Evolutionary conservation across 139 green algal species (phyloP), one percentile per base, ranked within the genome.

Genomic region (Chlorella sp.): DNA sequence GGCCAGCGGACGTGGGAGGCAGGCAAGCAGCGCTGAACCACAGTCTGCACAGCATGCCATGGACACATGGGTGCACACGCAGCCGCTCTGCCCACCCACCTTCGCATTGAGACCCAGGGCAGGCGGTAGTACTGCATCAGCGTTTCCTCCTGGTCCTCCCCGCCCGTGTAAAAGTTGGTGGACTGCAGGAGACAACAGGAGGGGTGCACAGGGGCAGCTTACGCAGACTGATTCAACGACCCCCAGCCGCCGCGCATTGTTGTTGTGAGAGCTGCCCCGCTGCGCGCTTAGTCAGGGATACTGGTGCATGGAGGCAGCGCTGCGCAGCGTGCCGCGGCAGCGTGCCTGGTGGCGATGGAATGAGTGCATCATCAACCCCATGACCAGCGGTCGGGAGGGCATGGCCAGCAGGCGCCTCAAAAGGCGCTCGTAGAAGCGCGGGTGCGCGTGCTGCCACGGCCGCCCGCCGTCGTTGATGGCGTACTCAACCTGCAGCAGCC

Each of bases 401-500:
- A 80, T 46, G 26, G 32, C 30, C 73, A 67, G 73, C 46, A 80
- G 73, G 46, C 73, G 73, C 48, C 73, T 46, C 30, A 80, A 48
- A 46, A 80, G 73, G 48, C 73, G 73, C 73, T 80, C 73, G 44
- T 67, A 67, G 41, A 28, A 67, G 32, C 40, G 73, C 5, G 43
- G 46, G 73, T 80, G 73, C 7, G 44, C 46, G 48, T 80, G 36
- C 3, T 41, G 32, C 73, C 73, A 80, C 26, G 73, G 73, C 5
- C 32, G 40, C 46, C 26, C 20, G 26, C 44, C 46, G 48, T 80
- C 73, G 2, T 80, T 80, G 36, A 80, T n/a, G 13, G 46, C 28
- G 17, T 67, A 80, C 44, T 80, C 73, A n/a, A 80, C 73, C 72
- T 77, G 72, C 41, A 20, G 44, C 28, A 44, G 16, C n/a, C n/a